Percentiles rank a stretch among this genome's conserved stretches.
Conservation (phyloP, 257 asterid genomes). For the Plectranthus barbatus region DNA sequence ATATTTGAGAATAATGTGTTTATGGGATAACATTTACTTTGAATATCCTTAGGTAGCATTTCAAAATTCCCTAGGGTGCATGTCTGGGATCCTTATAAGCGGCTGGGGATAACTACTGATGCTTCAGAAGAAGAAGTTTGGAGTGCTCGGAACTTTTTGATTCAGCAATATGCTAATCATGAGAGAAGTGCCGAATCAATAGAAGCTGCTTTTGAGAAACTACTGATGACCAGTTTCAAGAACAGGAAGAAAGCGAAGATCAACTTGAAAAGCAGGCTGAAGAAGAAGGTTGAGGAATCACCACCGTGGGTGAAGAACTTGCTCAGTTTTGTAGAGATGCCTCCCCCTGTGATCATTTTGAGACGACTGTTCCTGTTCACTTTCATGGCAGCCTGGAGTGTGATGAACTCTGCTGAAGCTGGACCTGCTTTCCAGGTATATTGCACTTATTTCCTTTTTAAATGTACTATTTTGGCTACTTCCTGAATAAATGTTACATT, state of each 20-base stretch:
- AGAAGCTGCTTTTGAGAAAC: constrained; percentile 89
- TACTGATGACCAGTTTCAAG: constrained; percentile 70
- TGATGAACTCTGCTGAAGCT: constrained; percentile 90
- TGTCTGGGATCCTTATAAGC: constrained; percentile 91
- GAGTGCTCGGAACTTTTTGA: constrained; percentile 85
- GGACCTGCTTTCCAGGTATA: constrained; percentile 99
- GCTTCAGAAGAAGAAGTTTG: constrained; percentile 96
- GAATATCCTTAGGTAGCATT: constrained; percentile 37
- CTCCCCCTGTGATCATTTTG: constrained; percentile 69
- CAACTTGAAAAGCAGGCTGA: constrained; percentile 76
- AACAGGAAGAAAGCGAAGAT: constrained; percentile 80
- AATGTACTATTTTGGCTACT: not conserved
- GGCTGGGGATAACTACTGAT: constrained; percentile 68
- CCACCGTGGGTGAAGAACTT: constrained; percentile 90
- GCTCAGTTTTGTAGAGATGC: constrained; percentile 76
- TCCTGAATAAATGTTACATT: not conserved
- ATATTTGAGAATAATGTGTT: not conserved
- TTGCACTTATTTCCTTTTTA: not conserved
- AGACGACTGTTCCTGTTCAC: constrained; percentile 84
- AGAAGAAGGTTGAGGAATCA: constrained; percentile 92
- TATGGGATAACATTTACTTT: not conserved
- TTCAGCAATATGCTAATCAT: constrained; percentile 60
- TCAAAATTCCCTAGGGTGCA: constrained; percentile 48
- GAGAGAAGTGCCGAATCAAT: constrained; percentile 79
- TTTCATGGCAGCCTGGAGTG: constrained; percentile 97